phyloP scores from a whole-genome alignment of 164 flowering plant species.

The Brasenia schreberi region DNA sequence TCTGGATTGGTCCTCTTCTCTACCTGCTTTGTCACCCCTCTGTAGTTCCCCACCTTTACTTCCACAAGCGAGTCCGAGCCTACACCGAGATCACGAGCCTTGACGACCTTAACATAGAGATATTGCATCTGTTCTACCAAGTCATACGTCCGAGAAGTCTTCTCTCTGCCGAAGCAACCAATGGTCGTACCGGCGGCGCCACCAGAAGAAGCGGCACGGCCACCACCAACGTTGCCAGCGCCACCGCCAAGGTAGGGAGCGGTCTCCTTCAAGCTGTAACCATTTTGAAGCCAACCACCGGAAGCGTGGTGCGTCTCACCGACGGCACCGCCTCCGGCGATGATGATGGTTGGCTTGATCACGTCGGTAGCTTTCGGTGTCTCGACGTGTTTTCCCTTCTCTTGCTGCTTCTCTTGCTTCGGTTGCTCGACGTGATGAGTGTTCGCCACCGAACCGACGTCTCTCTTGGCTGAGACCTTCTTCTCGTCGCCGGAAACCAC shows the following conservation, averaged over 20 bases:
- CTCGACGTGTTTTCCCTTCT: slow-evolving; percentile 8
- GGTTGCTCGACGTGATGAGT: slow-evolving; percentile 4
- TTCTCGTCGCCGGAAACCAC: background rate
- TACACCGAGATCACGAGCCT: slow-evolving; percentile 7
- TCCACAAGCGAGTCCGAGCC: slow-evolving; percentile 15
- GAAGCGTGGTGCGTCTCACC: slow-evolving; percentile 7
- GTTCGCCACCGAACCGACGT: slow-evolving; percentile 2
- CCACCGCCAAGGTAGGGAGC: slow-evolving; percentile 76
- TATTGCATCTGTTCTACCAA: slow-evolving; percentile 30
- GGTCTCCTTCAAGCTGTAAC: slow-evolving; percentile 66
- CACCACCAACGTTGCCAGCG: background rate
- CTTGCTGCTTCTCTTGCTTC: slow-evolving; percentile 8
- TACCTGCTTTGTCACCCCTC: slow-evolving; percentile 14
- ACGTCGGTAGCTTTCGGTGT: slow-evolving; percentile 9
- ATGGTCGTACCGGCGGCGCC: background rate
- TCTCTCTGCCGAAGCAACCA: slow-evolving; percentile 8
- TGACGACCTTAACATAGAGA: slow-evolving; percentile 21
- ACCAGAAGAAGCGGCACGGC: background rate
- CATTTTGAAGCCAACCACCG: slow-evolving; percentile 19
- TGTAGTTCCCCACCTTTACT: slow-evolving; percentile 29
- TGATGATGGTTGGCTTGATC: slow-evolving; percentile 12
- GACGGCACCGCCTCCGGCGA: slow-evolving; percentile 10
- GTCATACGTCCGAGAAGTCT: slow-evolving; percentile 21
- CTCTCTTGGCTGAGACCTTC: background rate
- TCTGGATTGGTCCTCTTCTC: slow-evolving; percentile 33